These are phyloP conservation scores for Coemansia sp. DNA, from an alignment of 192 early-diverging fungal genomes.

Conservation along the genomic window DNA sequence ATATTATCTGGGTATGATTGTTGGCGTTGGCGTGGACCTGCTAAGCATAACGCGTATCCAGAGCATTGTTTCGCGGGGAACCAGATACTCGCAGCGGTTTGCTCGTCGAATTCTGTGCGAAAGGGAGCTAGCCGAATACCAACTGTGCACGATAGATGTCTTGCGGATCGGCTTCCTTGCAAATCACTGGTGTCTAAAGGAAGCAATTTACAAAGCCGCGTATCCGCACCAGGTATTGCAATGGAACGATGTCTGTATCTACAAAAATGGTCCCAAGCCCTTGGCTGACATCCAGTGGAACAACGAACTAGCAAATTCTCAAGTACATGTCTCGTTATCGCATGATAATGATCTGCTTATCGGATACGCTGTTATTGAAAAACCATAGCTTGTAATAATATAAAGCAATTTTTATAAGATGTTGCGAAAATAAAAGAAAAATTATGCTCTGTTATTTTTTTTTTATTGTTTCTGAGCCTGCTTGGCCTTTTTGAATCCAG, in stretches of 20 bases:
- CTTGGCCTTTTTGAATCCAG: conserved; percentile 63
- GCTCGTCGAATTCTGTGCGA: conserved; percentile 63
- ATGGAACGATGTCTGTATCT: conserved; percentile 37
- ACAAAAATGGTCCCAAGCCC: conserved; percentile 21
- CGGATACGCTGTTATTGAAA: conserved; percentile 34
- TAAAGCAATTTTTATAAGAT: neutral
- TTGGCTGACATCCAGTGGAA: conserved; percentile 22
- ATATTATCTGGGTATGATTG: conserved; percentile 65
- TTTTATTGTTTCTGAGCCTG: conserved; percentile 25
- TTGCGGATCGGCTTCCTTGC: conserved; percentile 27
- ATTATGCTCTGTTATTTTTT: conserved; percentile 1
- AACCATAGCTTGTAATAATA: neutral
- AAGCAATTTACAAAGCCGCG: conserved; percentile 49
- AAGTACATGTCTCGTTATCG: conserved; percentile 35
- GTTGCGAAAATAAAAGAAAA: conserved; percentile 4
- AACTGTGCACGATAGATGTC: neutral
- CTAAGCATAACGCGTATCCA: conserved; percentile 67
- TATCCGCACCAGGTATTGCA: conserved; percentile 34
- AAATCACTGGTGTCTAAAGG: conserved; percentile 51
- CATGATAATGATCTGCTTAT: conserved; percentile 31
- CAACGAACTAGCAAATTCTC: neutral
- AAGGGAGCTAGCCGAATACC: conserved; percentile 21
- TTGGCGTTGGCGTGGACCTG: conserved; percentile 82
- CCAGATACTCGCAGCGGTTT: conserved; percentile 54
- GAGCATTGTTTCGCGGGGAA: conserved; percentile 55